phyloP scores from a whole-genome alignment of 2,329 filamentous ascomycete species.

The Cryphonectria japonica region DNA sequence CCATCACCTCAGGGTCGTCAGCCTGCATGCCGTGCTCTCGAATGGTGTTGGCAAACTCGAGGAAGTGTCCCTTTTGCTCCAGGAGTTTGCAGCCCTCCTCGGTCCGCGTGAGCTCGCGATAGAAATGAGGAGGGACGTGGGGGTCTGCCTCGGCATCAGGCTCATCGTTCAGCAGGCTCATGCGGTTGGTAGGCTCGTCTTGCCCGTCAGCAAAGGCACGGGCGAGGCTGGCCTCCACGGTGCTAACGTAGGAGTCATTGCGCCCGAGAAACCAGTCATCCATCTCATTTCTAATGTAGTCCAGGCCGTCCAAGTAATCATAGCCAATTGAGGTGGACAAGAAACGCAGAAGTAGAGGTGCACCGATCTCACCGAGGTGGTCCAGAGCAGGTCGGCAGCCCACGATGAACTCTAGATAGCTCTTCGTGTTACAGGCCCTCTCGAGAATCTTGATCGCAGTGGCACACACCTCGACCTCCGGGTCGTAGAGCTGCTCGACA shows the following conservation, averaged over 20 bases:
- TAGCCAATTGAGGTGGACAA: conserved; percentile 96
- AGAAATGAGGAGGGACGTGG: conserved; percentile 94
- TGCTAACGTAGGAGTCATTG: conserved; percentile 92
- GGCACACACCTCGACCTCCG: conserved; percentile 94
- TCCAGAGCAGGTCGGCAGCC: conserved; percentile 93
- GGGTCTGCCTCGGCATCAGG: conserved; percentile 58
- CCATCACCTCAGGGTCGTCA: conserved; percentile 81
- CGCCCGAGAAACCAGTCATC: conserved; percentile 98
- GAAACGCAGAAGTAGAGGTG: conserved; percentile 88
- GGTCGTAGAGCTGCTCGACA: conserved; percentile 98
- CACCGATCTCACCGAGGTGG: conserved; percentile 94
- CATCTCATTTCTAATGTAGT: conserved; percentile 99
- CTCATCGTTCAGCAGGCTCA: conserved; percentile 62
- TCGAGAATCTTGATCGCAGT: conserved; percentile 96
- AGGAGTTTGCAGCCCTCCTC: conserved; percentile 89
- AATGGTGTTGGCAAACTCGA: conserved; percentile 89
- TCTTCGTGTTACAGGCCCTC: conserved; percentile 92
- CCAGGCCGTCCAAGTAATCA: conserved; percentile 92
- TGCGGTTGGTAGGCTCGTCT: conserved; percentile 60
- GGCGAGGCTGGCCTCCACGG: conserved; percentile 94
- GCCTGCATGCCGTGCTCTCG: conserved; percentile 83
- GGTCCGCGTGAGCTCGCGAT: conserved; percentile 90
- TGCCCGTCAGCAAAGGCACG: conserved; percentile 75
- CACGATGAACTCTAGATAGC: conserved; percentile 92
- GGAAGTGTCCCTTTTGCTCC: conserved; percentile 92